These are phyloP conservation scores for Pistacia atlantica DNA, from an alignment of 345 rosid genomes.

Conservation along the genomic window DNA sequence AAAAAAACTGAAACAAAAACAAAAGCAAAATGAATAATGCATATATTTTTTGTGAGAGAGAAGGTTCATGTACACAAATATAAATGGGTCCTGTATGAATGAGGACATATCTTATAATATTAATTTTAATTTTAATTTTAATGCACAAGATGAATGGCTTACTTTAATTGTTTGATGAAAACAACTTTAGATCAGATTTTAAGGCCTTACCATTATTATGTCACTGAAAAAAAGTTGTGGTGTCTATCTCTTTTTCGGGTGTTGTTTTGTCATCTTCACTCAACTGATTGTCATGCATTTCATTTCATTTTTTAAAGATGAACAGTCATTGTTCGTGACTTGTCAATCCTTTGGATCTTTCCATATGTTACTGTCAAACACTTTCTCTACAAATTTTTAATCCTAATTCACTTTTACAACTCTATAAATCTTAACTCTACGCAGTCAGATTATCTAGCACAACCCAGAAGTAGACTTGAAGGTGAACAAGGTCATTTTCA, in stretches of 20 bases:
- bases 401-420: neutral
- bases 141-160: constrained; percentile 11
- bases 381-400: neutral
- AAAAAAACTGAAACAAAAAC: neutral
- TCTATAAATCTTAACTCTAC: too few relatives aligned
- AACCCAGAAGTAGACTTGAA: too few relatives aligned
- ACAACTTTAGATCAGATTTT: constrained; percentile 26
- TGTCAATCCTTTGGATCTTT: constrained; percentile 30
- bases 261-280: constrained; percentile 51
- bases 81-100: constrained; percentile 7
- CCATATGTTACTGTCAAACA: constrained; percentile 16
- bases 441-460: too few relatives aligned
- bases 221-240: constrained; percentile 27
- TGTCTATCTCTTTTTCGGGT: constrained; percentile 35
- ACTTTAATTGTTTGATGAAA: constrained; percentile 18
- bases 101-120: neutral
- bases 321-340: constrained; percentile 39
- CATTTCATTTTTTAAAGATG: constrained; percentile 19
- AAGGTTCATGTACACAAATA: constrained; percentile 40
- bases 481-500: constrained; percentile 1
- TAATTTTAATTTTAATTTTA: neutral
- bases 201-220: constrained; percentile 34
- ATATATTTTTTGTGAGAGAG: constrained; percentile 12
- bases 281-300: constrained; percentile 29
- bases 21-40: constrained; percentile 6